Conservation (phyloP, 176 grass and related monocot genomes). For the Zea mays region Zm-B73-REFERENCE-NAM-5.0 NC_050099.1:12094001-12094500, state of each 20-base stretch:
- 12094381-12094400: slow-evolving; percentile 91
- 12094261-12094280: background rate
- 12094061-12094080: no score
- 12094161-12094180: background rate
- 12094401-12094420: slow-evolving; percentile 81
- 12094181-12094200: background rate
- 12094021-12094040: no score
- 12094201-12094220: background rate
- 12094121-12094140: no score
- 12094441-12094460: slow-evolving; percentile 94
- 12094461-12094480: slow-evolving; percentile 79
- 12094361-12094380: slow-evolving; percentile 72
- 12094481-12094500: slow-evolving; percentile 34
- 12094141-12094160: background rate
- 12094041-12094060: no score
- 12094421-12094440: slow-evolving; percentile 86
- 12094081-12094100: no score
- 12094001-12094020: no score
- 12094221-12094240: background rate
- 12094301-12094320: background rate
- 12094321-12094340: slow-evolving; percentile 52
- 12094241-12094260: background rate
- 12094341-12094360: slow-evolving; percentile 82
- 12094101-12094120: no score
- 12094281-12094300: background rate